Base-by-base conservation (phyloP, 768 basidiomycete species). In the Calocera viscosa region DNA sequence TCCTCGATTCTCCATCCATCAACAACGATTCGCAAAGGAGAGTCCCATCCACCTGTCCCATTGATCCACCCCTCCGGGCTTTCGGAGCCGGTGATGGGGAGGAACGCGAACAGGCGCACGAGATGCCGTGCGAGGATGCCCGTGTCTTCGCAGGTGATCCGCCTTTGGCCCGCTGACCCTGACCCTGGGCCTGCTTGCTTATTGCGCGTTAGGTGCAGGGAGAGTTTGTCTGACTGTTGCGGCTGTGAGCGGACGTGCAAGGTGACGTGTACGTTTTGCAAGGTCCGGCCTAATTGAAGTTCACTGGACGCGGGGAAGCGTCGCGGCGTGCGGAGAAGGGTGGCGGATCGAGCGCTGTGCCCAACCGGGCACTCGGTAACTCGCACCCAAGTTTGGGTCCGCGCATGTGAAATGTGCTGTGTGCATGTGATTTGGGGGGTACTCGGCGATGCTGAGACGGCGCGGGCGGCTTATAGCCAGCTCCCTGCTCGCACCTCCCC, bases 311-410 rank as follows among this genome's bases (percentile, higher is more conserved):
- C 35, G 35, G 35, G 35, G 35, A 38, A 38, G 35, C 35, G 35
- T 5, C 7, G 35, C 14, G n/a, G 7, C 35, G 35, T 38, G 35
- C 35, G 35, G 35, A 38, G 35, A 38, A 38, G 35, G n/a, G n/a
- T n/a, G n/a, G 26, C 30, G 53, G 2, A 26, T 28, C 53, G 30
- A 11, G 26, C 14, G 14, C 7, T 60, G 2, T 10, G 53, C 53
- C 43, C 53, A 60, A 60, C 53, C 53, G 53, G 53, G 24, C 26
- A 60, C 16, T 32, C 53, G 53, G 53, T 60, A 60, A 60, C 30
- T 38, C 35, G 14, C 24, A 10, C 7, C 53, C 14, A 5, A 10
- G 26, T 60, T 60, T 60, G 30, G 14, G 2, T 60, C 53, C 53
- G 53, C 10, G 24, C 53, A 60, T 60, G 53, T 60, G 53, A 60